Base-by-base conservation (phyloP, 2,329 filamentous ascomycete species). In the Ambrosiella beaveri region DNA sequence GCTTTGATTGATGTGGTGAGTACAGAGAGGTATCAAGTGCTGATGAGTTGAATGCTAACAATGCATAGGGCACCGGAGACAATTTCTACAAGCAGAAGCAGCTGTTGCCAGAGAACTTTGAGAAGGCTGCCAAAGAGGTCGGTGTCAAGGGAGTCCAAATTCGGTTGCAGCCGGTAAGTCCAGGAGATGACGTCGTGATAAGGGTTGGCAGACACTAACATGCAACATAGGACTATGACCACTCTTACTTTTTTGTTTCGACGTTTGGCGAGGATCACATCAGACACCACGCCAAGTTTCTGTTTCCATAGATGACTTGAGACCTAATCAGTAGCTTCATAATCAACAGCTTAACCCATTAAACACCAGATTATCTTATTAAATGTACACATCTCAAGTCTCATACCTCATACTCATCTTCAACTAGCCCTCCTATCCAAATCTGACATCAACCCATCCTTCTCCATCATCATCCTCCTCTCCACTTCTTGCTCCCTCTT, bases 191-290 rank as follows among this genome's bases (percentile, higher is more conserved):
- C 13, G 6, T 11, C 8, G 36, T 53, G 13, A 15, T n/a, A 52
- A 4, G 19, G n/a, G n/a, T 13, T 56, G 3, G 13, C 36, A 52
- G n/a, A 12, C 27, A 36, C 27, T 56, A 37, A 13, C 37, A 9
- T 17, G 5, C n/a, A 4, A 15, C 4, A 4, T 67, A 86, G 73
- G 89, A 83, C 62, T 97, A 98, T 68, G 93, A 98, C 70, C 93
- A 98, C 73, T 95, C 88, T 62, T 98, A 98, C 74, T 98, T 82
- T 72, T 96, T 95, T 71, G 94, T 98, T 75, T 84, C 90, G 40
- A 82, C 82, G 13, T 98, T 98, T 69, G 80, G 85, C 49, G 84
- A 87, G 66, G 90, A 97, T 65, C 93, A 98, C 71, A 79, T 97
- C 64, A 84, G 88, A 65, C 88, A 94, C 72, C 89, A 89, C 61